phyloP scores from a whole-genome alignment of 768 basidiomycete genomes.

The Suillus subalutaceus region DNA sequence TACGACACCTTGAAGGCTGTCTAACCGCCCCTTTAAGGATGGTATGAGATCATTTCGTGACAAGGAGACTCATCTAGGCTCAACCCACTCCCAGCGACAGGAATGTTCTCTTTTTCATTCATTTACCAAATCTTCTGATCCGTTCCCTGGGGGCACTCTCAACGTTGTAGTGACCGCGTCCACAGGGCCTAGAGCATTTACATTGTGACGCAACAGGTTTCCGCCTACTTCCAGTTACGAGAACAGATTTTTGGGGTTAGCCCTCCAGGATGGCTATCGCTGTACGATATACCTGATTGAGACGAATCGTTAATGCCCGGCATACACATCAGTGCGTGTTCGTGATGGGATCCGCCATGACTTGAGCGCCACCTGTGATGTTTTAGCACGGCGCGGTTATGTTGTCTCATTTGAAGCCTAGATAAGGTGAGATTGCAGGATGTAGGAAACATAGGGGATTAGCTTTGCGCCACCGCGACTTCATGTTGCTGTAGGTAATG shows the following conservation, averaged over 20 bases:
- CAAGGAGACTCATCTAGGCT: constrained; percentile 6
- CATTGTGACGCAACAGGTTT: not conserved
- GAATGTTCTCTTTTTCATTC: constrained; percentile 2
- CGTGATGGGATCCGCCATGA: not conserved
- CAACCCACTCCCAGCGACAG: not conserved
- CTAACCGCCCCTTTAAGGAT: not conserved
- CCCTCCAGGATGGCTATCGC: not conserved
- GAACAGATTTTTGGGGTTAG: not conserved
- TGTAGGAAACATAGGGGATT: not conserved
- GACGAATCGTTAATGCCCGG: not conserved
- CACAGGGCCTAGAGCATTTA: not conserved
- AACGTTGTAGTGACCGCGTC: not conserved
- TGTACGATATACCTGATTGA: constrained; percentile 1
- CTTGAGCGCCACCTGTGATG: not conserved
- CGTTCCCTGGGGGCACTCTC: constrained; percentile 2
- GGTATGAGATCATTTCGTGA: not conserved
- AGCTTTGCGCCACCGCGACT: not conserved
- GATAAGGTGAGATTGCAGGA: constrained; percentile 1
- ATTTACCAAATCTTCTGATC: constrained; percentile 1
- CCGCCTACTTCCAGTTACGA: not conserved
- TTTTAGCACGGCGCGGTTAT: not conserved
- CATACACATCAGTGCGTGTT: not conserved
- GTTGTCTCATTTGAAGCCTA: not conserved
- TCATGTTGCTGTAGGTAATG: not conserved
- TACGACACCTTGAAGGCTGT: not conserved